phyloP scores from a whole-genome alignment of 2,329 filamentous ascomycete species.

The Neonectria hederae region DNA sequence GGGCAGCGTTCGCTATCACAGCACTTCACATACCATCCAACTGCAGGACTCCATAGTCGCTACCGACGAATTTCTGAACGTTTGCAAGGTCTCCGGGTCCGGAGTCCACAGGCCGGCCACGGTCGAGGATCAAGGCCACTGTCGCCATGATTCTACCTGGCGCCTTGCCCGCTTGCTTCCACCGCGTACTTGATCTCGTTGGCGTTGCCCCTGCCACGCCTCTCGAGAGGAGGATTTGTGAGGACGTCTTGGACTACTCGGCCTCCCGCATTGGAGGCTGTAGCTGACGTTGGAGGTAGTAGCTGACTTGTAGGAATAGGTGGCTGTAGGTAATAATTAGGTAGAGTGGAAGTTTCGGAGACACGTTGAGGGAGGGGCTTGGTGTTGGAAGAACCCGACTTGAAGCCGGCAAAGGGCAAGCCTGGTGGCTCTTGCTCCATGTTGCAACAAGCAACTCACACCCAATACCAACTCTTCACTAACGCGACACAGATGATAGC shows the following conservation, averaged over 20 bases:
- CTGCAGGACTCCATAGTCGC: slow-evolving; percentile 12
- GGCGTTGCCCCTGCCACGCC: slow-evolving; percentile 36
- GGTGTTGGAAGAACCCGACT: neutral
- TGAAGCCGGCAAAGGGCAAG: neutral
- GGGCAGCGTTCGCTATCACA: neutral
- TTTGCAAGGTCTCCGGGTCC: slow-evolving; percentile 24
- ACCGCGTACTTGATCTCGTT: slow-evolving; percentile 17
- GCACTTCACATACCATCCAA: slow-evolving; percentile 17
- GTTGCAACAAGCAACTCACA: neutral
- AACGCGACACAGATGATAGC: neutral
- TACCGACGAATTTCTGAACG: slow-evolving; percentile 24
- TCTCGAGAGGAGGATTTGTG: slow-evolving; percentile 42
- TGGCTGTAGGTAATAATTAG: neutral
- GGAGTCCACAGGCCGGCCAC: slow-evolving; percentile 19
- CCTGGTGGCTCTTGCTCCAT: slow-evolving; percentile 17
- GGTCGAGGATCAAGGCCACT: slow-evolving; percentile 29
- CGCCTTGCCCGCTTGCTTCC: slow-evolving; percentile 14
- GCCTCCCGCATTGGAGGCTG: slow-evolving; percentile 18
- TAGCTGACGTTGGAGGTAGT: slow-evolving; percentile 5
- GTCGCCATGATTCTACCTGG: slow-evolving; percentile 24
- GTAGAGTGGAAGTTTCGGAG: neutral
- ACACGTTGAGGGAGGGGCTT: neutral
- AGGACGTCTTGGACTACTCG: slow-evolving; percentile 39
- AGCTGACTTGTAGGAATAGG: neutral
- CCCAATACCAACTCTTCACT: neutral